These are phyloP conservation scores for Citrus hindsii DNA, from an alignment of 345 rosid genomes.

Conservation along the genomic window DNA sequence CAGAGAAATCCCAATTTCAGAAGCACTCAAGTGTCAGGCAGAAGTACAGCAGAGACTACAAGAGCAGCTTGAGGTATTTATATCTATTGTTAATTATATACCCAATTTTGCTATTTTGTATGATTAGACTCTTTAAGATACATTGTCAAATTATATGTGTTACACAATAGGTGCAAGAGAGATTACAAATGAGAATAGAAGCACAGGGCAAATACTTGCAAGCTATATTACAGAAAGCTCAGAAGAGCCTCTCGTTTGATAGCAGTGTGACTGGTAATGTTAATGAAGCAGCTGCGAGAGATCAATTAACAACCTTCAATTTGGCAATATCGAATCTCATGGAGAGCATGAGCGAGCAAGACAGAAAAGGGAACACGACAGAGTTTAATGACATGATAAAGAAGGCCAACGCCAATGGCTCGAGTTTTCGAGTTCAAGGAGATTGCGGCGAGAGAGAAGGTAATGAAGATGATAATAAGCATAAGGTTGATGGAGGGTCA, in stretches of 20 bases:
- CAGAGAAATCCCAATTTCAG: slow-evolving; percentile 51
- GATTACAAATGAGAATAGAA: slow-evolving; percentile 80
- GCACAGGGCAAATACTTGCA: slow-evolving; percentile 84
- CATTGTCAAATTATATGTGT: neutral
- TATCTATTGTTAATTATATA: neutral
- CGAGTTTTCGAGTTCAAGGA: slow-evolving; percentile 23
- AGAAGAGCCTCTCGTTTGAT: slow-evolving; percentile 40
- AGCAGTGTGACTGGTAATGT: slow-evolving; percentile 11
- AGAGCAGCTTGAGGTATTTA: slow-evolving; percentile 70
- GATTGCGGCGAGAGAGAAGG: slow-evolving; percentile 14
- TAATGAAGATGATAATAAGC: slow-evolving; percentile 21
- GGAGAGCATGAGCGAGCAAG: slow-evolving; percentile 26
- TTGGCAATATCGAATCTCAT: slow-evolving; percentile 41
- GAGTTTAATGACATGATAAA: slow-evolving; percentile 15
- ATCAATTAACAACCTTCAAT: slow-evolving; percentile 41
- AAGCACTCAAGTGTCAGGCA: slow-evolving; percentile 44
- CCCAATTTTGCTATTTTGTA: neutral
- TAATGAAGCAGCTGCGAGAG: slow-evolving; percentile 27
- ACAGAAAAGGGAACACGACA: slow-evolving; percentile 19
- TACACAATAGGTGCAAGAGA: slow-evolving; percentile 55
- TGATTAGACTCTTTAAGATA: neutral
- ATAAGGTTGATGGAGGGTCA: slow-evolving; percentile 33
- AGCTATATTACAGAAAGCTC: slow-evolving; percentile 71
- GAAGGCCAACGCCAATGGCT: slow-evolving; percentile 3
- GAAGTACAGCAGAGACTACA: slow-evolving; percentile 56